phyloP scores from a whole-genome alignment of 2,329 filamentous ascomycete species.

The Ascochyta rabiei region DNA sequence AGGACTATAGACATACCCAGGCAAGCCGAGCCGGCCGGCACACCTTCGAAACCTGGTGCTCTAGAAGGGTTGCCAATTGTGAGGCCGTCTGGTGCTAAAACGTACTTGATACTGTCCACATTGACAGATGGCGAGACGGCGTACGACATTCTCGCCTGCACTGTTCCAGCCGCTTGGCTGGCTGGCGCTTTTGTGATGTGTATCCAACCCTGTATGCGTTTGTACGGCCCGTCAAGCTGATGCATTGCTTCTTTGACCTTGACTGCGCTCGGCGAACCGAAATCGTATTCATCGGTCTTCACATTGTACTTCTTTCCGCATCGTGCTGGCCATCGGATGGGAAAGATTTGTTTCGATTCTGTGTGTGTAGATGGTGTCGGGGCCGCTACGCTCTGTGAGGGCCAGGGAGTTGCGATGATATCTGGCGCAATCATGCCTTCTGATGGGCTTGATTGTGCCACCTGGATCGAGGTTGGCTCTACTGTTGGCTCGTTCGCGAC shows the following conservation, averaged over 20 bases:
- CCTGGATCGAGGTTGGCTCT: slow-evolving; percentile 10
- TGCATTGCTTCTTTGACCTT: slow-evolving; percentile 39
- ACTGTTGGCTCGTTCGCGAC: slow-evolving; percentile 14
- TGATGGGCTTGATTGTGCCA: not conserved
- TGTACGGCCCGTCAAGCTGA: slow-evolving; percentile 40
- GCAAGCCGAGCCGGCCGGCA: slow-evolving; percentile 37
- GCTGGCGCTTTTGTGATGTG: slow-evolving; percentile 44
- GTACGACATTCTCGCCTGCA: slow-evolving; percentile 46
- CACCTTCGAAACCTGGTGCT: slow-evolving; percentile 32
- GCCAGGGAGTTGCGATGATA: slow-evolving; percentile 16
- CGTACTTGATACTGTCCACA: slow-evolving; percentile 39
- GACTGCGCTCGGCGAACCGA: slow-evolving; percentile 31
- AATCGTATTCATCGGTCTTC: slow-evolving; percentile 38
- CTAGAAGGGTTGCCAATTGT: slow-evolving; percentile 35
- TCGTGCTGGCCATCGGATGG: slow-evolving; percentile 45
- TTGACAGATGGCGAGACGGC: slow-evolving; percentile 45
- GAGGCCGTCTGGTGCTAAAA: slow-evolving; percentile 28
- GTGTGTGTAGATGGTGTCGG: slow-evolving; percentile 2
- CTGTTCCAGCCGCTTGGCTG: slow-evolving; percentile 43
- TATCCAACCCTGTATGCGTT: slow-evolving; percentile 48
- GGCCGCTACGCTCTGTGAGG: slow-evolving; percentile 21
- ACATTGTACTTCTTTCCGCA: slow-evolving; percentile 44
- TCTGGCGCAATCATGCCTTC: slow-evolving; percentile 14
- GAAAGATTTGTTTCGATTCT: slow-evolving; percentile 31
- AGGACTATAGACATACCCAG: slow-evolving; percentile 48